Evolutionary conservation across 2,329 filamentous ascomycete species (phyloP).

Genomic region (Monilinia laxa): DNA sequence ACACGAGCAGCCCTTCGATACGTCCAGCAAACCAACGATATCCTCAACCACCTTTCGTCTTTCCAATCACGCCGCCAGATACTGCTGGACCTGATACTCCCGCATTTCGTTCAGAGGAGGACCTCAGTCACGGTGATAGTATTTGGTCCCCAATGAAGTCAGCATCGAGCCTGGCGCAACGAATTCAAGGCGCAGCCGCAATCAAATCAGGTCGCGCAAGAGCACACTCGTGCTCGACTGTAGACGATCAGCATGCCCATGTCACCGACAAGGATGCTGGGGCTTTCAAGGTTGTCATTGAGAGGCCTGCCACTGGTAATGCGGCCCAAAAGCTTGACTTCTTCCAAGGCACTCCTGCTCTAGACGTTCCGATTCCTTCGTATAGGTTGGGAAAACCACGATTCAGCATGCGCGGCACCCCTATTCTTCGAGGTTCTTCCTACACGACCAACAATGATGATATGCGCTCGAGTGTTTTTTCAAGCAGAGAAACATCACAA

Average conservation of each 20-base stretch:
- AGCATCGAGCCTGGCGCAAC: constrained; percentile 42
- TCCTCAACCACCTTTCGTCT: constrained; percentile 59
- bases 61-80: constrained; percentile 60
- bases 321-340: constrained; percentile 52
- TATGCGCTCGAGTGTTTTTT: constrained; percentile 60
- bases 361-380: constrained; percentile 77
- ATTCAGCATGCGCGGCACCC: constrained; percentile 74
- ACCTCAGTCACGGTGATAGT: constrained; percentile 33
- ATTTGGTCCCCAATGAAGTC: constrained; percentile 39
- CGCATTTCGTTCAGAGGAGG: constrained; percentile 37
- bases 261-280: constrained; percentile 58
- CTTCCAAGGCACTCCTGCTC: constrained; percentile 49
- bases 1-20: constrained; percentile 53
- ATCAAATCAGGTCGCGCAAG: constrained; percentile 50
- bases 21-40: constrained; percentile 61
- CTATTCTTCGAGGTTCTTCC: constrained; percentile 76
- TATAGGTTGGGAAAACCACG: constrained; percentile 80
- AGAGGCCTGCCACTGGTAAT: constrained; percentile 63
- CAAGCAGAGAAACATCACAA: constrained; percentile 43
- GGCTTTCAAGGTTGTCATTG: constrained; percentile 78
- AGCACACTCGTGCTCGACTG: constrained; percentile 74
- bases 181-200: constrained; percentile 34
- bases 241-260: constrained; percentile 60
- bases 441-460: constrained; percentile 72
- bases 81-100: constrained; percentile 56